phyloP scores from a whole-genome alignment of 768 basidiomycete genomes.

The Naganishia vishniacii region DNA sequence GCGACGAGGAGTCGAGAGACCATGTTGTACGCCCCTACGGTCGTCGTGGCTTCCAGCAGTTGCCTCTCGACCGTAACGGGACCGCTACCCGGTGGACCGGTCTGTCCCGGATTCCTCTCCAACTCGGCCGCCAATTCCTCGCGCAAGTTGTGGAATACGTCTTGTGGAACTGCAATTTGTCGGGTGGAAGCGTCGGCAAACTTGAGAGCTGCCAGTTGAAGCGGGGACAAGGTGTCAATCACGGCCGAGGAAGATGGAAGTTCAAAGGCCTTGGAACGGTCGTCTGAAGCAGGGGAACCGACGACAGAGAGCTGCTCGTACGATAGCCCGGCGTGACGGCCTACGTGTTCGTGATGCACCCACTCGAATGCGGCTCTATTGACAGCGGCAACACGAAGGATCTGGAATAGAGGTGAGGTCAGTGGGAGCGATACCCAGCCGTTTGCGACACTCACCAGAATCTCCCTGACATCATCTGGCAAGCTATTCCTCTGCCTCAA shows the following conservation, averaged over 20 bases:
- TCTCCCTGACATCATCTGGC: conserved; percentile 43
- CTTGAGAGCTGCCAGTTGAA: conserved; percentile 56
- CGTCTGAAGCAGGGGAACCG: conserved; percentile 47
- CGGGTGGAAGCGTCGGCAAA: conserved; percentile 62
- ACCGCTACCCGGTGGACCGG: background rate
- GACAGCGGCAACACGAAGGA: conserved; percentile 45
- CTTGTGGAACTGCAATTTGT: conserved; percentile 52
- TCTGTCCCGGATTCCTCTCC: conserved; percentile 13
- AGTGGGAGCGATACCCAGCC: background rate
- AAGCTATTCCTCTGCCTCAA: conserved; percentile 41
- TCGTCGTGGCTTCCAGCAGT: conserved; percentile 56
- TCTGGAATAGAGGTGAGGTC: conserved; percentile 26
- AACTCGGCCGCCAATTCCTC: conserved; percentile 36
- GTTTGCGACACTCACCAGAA: conserved; percentile 35
- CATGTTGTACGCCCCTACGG: conserved; percentile 62
- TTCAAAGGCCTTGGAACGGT: background rate
- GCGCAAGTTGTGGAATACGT: conserved; percentile 52
- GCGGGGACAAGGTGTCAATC: conserved; percentile 50
- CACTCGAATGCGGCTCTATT: conserved; percentile 46
- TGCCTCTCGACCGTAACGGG: conserved; percentile 47
- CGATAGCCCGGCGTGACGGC: conserved; percentile 54
- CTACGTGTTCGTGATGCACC: conserved; percentile 50
- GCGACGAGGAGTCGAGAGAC: conserved; percentile 64
- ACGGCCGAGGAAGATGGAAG: conserved; percentile 46
- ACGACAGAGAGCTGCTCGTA: conserved; percentile 57